Conservation (phyloP, 148 eudicot genomes). For the Camellia sinensis region DNA sequence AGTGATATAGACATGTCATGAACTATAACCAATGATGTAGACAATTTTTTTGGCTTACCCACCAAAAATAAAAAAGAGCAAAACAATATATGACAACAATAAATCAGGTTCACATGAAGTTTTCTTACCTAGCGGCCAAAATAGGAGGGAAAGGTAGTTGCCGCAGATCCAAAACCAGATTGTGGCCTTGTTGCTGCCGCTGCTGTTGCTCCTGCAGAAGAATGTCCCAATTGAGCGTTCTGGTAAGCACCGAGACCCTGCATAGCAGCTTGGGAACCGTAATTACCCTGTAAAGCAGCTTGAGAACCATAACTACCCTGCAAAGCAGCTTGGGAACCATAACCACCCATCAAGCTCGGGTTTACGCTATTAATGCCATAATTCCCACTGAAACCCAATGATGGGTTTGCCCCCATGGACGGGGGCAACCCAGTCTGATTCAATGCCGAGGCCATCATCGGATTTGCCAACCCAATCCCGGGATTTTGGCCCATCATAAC, state of each 20-base stretch:
- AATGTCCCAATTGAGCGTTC: constrained; percentile 31
- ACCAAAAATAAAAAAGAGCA: not conserved
- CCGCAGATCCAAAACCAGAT: constrained; percentile 26
- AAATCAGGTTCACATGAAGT: not conserved
- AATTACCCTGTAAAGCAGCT: constrained; percentile 36
- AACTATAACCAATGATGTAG: not conserved
- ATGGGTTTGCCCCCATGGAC: constrained; percentile 2
- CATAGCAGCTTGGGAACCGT: constrained; percentile 37
- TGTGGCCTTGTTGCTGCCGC: constrained; percentile 24
- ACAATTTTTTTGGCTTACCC: no score
- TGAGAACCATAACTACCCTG: constrained; percentile 39
- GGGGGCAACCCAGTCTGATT: constrained; percentile 25
- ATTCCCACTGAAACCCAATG: constrained; percentile 28
- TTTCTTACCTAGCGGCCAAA: constrained; percentile 38
- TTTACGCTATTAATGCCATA: constrained; percentile 37
- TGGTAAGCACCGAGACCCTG: constrained; percentile 40
- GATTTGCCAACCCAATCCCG: constrained; percentile 31
- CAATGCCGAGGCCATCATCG: constrained; percentile 28
- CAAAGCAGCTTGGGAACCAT: constrained; percentile 39
- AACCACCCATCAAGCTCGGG: constrained; percentile 34
- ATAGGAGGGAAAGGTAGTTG: constrained; percentile 18
- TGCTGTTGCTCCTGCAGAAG: constrained; percentile 26
- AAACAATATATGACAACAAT: not conserved
- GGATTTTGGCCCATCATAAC: constrained; percentile 34
- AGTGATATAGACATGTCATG: not conserved